Evolutionary conservation across 73 alveolate genomes (phyloP), one percentile per base, ranked within the genome.

Genomic region (Halteria grandinella): DNA sequence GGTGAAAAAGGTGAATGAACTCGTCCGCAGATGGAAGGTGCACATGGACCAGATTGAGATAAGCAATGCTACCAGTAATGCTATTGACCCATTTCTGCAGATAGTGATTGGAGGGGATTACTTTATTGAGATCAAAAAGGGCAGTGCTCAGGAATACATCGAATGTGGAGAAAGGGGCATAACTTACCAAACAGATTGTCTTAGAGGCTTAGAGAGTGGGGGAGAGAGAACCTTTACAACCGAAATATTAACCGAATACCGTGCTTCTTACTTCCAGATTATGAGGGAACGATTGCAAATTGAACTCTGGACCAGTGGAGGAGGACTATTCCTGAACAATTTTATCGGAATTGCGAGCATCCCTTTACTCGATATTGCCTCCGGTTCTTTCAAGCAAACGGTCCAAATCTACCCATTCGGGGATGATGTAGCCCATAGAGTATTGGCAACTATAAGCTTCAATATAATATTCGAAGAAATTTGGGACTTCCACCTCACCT

Each of bases 101-200:
- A 69, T 80, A n/a, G 70, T 70, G 28, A 70, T 80, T 28, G 91
- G 91, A 18, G 91, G 91, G 28, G 63, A 55, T 54, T 82, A 31
- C 43, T 28, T 41, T 15, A 59, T 82, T 34, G 82, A 82, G 62
- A 37, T 75, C 36, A 82, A 82, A 27, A 82, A 44, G 33, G 52
- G 81, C 10, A 40, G 24, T 29, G 76, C 57, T 20, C 27, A 64
- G 37, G 48, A 14, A 18, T 36, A 50, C 28, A 51, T 25, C 12
- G 59, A 43, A 15, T 32, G 39, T 12, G 91, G 91, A 0, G 83
- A 53, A 2, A 17, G 41, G 33, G 91, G 91, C 17, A 58, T 58
- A 1, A 63, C 45, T 18, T 72, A 53, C 54, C 40, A 71, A 50
- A 82, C 86, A 23, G 77, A 82, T 55, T 86, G 45, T 1, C 32